These are phyloP conservation scores for Elongisporangium prolatum DNA, from an alignment of 352 stramenopile species.

Conservation along the genomic window DNA sequence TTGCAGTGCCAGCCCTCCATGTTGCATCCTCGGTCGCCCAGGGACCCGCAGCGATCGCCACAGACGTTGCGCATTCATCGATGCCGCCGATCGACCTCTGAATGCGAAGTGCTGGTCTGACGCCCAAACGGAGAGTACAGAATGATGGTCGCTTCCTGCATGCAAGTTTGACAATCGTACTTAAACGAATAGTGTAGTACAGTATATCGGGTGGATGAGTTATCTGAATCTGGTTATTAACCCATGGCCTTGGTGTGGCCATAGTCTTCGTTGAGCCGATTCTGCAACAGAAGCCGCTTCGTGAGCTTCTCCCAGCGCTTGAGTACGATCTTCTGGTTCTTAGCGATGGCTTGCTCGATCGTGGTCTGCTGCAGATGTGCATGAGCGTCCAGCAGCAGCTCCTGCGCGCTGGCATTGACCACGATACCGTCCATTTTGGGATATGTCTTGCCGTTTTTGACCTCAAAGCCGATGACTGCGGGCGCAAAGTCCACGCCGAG, in stretches of 20 bases:
- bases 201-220: not conserved
- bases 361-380: constrained; percentile 50
- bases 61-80: not conserved
- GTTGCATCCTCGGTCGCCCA: not conserved
- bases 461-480: constrained; percentile 80
- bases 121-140: not conserved
- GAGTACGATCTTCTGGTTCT: constrained; percentile 50
- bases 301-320: constrained; percentile 66
- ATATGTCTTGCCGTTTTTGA: constrained; percentile 49
- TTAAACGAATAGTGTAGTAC: not conserved
- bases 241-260: constrained; percentile 12
- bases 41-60: not conserved
- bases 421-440: constrained; percentile 78
- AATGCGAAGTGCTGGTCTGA: not conserved
- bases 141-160: not conserved
- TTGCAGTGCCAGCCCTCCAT: not conserved
- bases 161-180: not conserved
- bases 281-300: constrained; percentile 58
- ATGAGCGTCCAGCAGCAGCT: constrained; percentile 64
- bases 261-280: constrained; percentile 77
- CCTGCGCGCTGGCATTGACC: constrained; percentile 32
- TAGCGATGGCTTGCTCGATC: constrained; percentile 70
- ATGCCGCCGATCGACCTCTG: not conserved
- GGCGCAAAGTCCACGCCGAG: constrained; percentile 77
- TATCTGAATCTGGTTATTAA: not conserved